A percentile compares a stretch with the other conserved stretches of the same genome.
phyloP scores from a whole-genome alignment of 108 stramenopile species.

The Epithemia pelagica region DNA sequence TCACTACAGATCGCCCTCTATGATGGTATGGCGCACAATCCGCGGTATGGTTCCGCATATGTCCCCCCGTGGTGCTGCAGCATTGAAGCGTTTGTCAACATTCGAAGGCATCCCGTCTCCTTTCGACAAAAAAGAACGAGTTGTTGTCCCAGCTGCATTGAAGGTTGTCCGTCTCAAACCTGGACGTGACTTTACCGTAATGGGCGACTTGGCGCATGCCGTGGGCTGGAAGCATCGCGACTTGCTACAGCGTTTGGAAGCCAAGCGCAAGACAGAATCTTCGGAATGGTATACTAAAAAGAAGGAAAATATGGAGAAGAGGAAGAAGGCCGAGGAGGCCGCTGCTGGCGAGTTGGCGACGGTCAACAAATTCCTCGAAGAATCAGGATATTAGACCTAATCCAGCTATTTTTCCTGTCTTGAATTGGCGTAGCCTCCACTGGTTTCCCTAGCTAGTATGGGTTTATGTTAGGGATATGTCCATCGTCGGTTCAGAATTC shows the following conservation, averaged over 20 bases:
- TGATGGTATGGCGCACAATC: slow-evolving; percentile 97
- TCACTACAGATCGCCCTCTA: slow-evolving; percentile 95
- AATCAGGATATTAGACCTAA: slow-evolving; percentile 69
- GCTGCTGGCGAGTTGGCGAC: slow-evolving; percentile 69
- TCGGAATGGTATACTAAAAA: slow-evolving; percentile 94
- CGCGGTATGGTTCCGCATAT: slow-evolving; percentile 99
- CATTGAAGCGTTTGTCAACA: slow-evolving; percentile 88
- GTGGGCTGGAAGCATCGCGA: slow-evolving; percentile 99
- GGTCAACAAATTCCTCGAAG: slow-evolving; percentile 81
- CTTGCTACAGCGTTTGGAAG: slow-evolving; percentile 84
- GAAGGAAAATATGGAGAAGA: slow-evolving; percentile 73
- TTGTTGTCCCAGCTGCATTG: slow-evolving; percentile 98
- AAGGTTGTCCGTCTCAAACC: slow-evolving; percentile 90
- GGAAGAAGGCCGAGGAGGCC: slow-evolving; percentile 72
- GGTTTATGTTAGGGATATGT: too few species aligned
- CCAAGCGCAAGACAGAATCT: slow-evolving; percentile 89
- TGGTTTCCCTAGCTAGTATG: too few species aligned
- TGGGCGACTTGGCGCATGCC: slow-evolving; percentile 86
- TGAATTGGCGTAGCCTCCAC: too few species aligned
- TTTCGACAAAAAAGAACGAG: slow-evolving; percentile 97
- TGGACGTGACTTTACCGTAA: slow-evolving; percentile 86
- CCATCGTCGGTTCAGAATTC: too few species aligned
- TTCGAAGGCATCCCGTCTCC: slow-evolving; percentile 99
- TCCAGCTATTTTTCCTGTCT: too few species aligned
- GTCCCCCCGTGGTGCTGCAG: slow-evolving; percentile 92